Conservation (phyloP, 106 monocot genomes). For the Dioscorea alata region DNA sequence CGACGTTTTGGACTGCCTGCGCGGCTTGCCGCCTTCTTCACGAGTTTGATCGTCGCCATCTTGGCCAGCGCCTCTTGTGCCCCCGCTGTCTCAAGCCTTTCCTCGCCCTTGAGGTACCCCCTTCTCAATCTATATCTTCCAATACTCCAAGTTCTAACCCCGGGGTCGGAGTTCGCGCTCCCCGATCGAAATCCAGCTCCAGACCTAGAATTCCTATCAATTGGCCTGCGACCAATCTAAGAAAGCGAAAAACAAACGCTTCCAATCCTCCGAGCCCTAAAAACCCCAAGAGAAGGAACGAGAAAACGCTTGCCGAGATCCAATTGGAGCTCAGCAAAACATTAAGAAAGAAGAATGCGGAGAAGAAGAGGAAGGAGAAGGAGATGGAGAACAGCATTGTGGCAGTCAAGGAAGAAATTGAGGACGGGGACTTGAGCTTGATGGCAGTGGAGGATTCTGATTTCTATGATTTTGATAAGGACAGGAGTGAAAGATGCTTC, state of each 20-base stretch:
- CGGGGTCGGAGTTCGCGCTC: conserved; percentile 10
- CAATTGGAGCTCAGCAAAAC: conserved; percentile 36
- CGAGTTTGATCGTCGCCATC: conserved; percentile 67
- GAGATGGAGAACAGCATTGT: not conserved
- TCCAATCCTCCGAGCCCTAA: conserved; percentile 7
- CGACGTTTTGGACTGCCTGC: conserved; percentile 83
- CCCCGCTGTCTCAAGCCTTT: conserved; percentile 69
- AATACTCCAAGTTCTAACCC: not conserved
- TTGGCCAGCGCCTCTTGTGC: conserved; percentile 65
- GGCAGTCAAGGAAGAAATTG: conserved; percentile 7
- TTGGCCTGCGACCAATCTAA: conserved; percentile 1
- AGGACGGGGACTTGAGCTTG: conserved; percentile 28
- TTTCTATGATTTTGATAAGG: conserved; percentile 84
- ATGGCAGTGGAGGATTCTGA: conserved; percentile 95
- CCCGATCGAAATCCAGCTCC: conserved; percentile 25
- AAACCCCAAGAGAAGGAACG: conserved; percentile 26
- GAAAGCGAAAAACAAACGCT: conserved; percentile 16
- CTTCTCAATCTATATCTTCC: not conserved
- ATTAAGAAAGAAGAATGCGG: not conserved
- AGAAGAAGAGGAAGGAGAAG: conserved; percentile 17
- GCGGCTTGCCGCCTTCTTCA: conserved; percentile 60
- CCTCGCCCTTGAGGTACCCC: conserved; percentile 49
- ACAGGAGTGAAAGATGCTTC: conserved; percentile 66
- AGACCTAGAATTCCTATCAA: conserved; percentile 17
- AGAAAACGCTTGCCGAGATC: conserved; percentile 69